Evolutionary conservation across 176 grass and related monocot genomes (phyloP).

Genomic region (Oryza coarctata): DNA sequence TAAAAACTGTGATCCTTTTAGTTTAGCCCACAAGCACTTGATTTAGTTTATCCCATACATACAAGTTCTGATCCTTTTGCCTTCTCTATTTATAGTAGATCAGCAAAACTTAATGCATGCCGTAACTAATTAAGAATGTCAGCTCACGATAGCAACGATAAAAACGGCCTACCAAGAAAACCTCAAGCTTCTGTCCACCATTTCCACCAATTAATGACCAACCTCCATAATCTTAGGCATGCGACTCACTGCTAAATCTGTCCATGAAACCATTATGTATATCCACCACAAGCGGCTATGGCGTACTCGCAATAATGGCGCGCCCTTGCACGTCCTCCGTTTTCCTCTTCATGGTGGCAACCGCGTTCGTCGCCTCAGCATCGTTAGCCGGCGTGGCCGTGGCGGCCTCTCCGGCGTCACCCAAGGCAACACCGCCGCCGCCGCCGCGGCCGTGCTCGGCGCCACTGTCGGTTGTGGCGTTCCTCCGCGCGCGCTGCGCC

Average conservation of each 20-base stretch:
- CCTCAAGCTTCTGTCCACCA: neutral
- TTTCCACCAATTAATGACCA: neutral
- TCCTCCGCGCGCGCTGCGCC: constrained; percentile 41
- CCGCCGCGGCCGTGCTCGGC: neutral
- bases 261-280: neutral
- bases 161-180: neutral
- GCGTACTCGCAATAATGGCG: neutral
- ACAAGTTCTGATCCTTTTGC: no score
- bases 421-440: neutral
- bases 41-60: no score
- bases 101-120: no score
- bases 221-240: no score
- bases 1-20: no score
- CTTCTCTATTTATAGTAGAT: no score
- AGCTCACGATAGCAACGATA: neutral
- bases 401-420: neutral
- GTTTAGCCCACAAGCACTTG: no score
- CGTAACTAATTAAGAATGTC: neutral
- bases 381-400: neutral
- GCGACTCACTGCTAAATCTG: neutral
- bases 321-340: neutral
- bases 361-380: neutral
- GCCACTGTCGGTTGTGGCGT: neutral
- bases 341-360: neutral
- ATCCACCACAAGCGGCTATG: neutral